phyloP scores from a whole-genome alignment of 2,329 filamentous ascomycete genomes.

The Botryotinia globosa region DNA sequence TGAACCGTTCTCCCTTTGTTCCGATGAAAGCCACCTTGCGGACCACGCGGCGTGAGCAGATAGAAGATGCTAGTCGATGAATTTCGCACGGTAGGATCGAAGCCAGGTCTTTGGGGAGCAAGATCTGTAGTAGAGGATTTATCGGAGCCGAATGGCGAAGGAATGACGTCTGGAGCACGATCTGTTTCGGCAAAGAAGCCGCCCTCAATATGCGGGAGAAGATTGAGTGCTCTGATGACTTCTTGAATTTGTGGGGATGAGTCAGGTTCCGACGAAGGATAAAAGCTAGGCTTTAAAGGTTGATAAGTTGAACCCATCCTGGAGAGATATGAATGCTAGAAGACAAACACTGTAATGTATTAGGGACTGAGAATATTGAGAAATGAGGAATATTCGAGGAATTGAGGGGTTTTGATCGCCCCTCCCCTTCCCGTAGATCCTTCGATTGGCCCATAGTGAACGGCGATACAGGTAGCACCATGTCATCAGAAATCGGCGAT shows the following conservation, averaged over 20 bases:
- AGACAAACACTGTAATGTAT: neutral
- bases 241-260: constrained; percentile 39
- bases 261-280: constrained; percentile 27
- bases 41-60: constrained; percentile 54
- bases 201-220: constrained; percentile 59
- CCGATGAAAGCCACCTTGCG: constrained; percentile 60
- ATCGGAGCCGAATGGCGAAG: constrained; percentile 52
- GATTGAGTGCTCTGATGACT: constrained; percentile 46
- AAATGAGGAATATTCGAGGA: neutral
- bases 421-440: neutral
- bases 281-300: constrained; percentile 33
- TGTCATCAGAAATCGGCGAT: neutral
- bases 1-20: constrained; percentile 63
- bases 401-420: neutral
- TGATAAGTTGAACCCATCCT: constrained; percentile 14
- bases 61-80: constrained; percentile 64
- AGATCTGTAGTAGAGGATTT: constrained; percentile 41
- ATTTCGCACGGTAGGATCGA: constrained; percentile 46
- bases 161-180: constrained; percentile 48
- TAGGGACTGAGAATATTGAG: neutral
- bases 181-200: constrained; percentile 65
- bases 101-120: constrained; percentile 40
- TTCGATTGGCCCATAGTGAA: neutral
- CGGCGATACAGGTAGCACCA: neutral
- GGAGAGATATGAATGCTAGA: neutral